A percentile compares a stretch with the other conserved stretches of the same genome.
Evolutionary conservation across 495 filamentous ascomycete species (phyloP).

Genomic region (Pseudomonodictys pantanalensis): DNA sequence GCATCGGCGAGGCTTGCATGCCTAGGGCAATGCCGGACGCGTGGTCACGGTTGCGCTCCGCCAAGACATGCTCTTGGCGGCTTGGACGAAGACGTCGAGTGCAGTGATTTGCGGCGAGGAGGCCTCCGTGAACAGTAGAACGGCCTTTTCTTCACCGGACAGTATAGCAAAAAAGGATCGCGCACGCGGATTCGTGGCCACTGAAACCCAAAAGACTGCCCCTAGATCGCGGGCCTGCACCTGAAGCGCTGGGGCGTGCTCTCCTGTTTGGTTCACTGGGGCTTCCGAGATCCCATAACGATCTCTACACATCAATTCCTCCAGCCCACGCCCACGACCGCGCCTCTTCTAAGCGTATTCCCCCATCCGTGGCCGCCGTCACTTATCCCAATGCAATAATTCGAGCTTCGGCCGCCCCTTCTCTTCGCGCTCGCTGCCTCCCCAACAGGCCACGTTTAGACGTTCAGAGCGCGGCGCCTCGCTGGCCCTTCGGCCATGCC

Average conservation of each 20-base stretch:
- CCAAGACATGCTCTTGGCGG: no score
- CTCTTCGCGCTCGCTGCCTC: not conserved
- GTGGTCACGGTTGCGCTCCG: no score
- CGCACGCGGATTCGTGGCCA: no score
- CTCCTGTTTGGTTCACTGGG: not conserved
- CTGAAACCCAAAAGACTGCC: no score
- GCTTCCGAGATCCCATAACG: not conserved
- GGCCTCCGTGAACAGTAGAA: no score
- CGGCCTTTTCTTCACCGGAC: no score
- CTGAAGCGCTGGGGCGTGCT: not conserved
- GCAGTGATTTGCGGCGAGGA: no score
- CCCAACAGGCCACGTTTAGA: conserved; percentile 23
- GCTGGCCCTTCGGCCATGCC: conserved; percentile 43
- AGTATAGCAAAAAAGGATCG: no score
- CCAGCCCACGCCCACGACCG: not conserved
- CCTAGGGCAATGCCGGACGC: no score
- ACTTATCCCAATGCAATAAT: conserved; percentile 19
- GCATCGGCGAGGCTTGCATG: no score
- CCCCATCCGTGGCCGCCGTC: not conserved
- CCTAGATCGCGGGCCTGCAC: not conserved
- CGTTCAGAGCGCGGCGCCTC: conserved; percentile 10
- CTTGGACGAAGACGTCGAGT: no score
- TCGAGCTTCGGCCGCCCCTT: not conserved
- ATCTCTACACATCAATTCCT: not conserved
- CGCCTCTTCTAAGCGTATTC: not conserved